Evolutionary conservation across 768 basidiomycete genomes (phyloP), one percentile per base, ranked within the genome.

Genomic region (Neoboletus subvelutipes): DNA sequence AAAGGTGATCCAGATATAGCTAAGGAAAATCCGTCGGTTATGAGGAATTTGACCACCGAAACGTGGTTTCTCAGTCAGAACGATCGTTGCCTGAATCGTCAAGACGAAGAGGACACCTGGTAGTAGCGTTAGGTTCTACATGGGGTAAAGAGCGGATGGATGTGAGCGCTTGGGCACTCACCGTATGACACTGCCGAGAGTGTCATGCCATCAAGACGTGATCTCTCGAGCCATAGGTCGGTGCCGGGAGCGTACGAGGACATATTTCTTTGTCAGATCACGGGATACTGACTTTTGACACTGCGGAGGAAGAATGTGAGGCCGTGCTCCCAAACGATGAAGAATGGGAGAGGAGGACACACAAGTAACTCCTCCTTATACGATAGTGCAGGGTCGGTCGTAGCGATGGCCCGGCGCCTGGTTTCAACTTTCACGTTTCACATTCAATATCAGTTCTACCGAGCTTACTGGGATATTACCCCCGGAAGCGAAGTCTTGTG

Each of bases 191-290:
- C 62, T 33, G 47, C 61, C 2, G 50, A 18, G 17, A 67, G 53
- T 1, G 61, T n/a, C 55, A 66, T 63, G 6, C 70, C 71, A 50
- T 56, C 50, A 15, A 69, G 67, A 34, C 60, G 67, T 0, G 69
- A 64, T 50, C 66, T 48, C 45, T 71, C 70, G 9, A 72, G 50
- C 69, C 67, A 71, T 18, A 72, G 22, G 36, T 68, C 34, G 9
- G 68, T 64, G 8, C 54, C 5, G 1, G 62, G 60, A 24, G 64
- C 63, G 7, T 61, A 51, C 24, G 67, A 50, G 9, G 57, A 55
- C 69, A 69, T 61, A 26, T 5, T 40, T 20, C 17, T 17, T 22
- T 50, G 31, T n/a, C 12, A 11, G 17, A n/a, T 13, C n/a, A 22
- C 3, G 10, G 3, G 42, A 12, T 31, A 11, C 13, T 10, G 22